These are phyloP conservation scores for Verticillium nonalfalfae DNA, from an alignment of 2,329 filamentous ascomycete species.

Conservation along the genomic window DNA sequence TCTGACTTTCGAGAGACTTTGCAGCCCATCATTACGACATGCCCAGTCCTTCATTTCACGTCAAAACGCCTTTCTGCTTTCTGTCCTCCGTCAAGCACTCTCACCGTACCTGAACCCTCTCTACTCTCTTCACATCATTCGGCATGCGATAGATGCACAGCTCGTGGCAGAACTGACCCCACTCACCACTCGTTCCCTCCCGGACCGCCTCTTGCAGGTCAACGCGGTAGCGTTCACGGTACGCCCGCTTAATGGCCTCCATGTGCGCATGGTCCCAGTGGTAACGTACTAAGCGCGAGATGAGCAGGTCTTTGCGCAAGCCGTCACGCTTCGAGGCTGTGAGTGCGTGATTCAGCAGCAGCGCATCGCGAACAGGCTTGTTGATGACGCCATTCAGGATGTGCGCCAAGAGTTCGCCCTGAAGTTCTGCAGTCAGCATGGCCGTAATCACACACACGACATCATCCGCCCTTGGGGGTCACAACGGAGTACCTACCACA, in stretches of 20 bases:
- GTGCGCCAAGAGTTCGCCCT: constrained; percentile 93
- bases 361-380: constrained; percentile 83
- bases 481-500: constrained; percentile 58
- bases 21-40: background rate
- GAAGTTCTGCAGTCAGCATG: constrained; percentile 1
- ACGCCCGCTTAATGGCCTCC: constrained; percentile 72
- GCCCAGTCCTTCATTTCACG: background rate
- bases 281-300: constrained; percentile 77
- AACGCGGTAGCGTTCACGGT: constrained; percentile 67
- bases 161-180: constrained; percentile 68
- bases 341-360: constrained; percentile 86
- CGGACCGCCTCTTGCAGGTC: constrained; percentile 73
- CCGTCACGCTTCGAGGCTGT: constrained; percentile 64
- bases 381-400: constrained; percentile 97
- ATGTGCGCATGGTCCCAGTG: constrained; percentile 90
- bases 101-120: constrained; percentile 25
- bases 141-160: constrained; percentile 59
- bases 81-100: background rate
- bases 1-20: background rate
- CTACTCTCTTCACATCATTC: constrained; percentile 49
- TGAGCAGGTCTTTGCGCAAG: constrained; percentile 77
- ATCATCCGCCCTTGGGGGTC: background rate
- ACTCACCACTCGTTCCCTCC: constrained; percentile 70
- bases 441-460: background rate
- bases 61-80: background rate